A percentile compares a stretch with the other conserved stretches of the same genome.
Conservation (phyloP, 129 eudicot species). For the Helianthus annuus region HanXRQr2.0-SUNRISE NC_035436.2:32396471-32396970, state of each 20-base stretch:
- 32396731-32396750: conserved; percentile 41
- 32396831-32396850: too few species aligned
- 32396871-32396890: too few species aligned
- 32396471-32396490: conserved; percentile 41
- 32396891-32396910: too few species aligned
- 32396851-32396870: too few species aligned
- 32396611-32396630: conserved; percentile 35
- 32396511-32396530: conserved; percentile 34
- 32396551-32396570: conserved; percentile 34
- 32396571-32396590: conserved; percentile 37
- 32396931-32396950: too few species aligned
- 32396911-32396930: too few species aligned
- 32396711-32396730: conserved; percentile 44
- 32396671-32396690: conserved; percentile 35
- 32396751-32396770: conserved; percentile 21
- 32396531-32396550: conserved; percentile 39
- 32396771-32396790: too few species aligned
- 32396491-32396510: conserved; percentile 18
- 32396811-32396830: too few species aligned
- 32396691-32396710: conserved; percentile 37
- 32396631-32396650: conserved; percentile 11
- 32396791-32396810: too few species aligned
- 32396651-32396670: conserved; percentile 40
- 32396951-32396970: too few species aligned
- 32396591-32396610: conserved; percentile 35